Evolutionary conservation across 1,284 basidiomycete genomes (phyloP).

Genomic region (Rhodotorula sp.): DNA sequence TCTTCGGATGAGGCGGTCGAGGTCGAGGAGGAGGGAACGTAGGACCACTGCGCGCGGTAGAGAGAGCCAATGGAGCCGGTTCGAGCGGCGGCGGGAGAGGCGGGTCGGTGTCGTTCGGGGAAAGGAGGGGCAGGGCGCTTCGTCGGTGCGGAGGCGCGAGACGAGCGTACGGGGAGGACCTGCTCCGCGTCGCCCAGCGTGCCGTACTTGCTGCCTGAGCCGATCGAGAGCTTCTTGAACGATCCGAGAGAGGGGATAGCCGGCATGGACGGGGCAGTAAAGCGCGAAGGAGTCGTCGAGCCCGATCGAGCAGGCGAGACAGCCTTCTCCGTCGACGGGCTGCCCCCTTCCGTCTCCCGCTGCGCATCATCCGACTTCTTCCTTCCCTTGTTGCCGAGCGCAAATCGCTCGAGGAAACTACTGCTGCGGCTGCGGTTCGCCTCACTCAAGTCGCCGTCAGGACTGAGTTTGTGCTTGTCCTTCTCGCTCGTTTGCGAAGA

Average conservation of each 20-base stretch:
- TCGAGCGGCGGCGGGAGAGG: not conserved
- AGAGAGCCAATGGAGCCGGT: not conserved
- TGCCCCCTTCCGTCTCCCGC: not conserved
- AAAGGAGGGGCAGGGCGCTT: not conserved
- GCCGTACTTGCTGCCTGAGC: constrained; percentile 8
- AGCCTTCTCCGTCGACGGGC: not conserved
- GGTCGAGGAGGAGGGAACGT: constrained; percentile 1
- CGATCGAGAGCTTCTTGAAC: constrained; percentile 12
- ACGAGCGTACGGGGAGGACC: not conserved
- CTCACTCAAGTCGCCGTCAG: not conserved
- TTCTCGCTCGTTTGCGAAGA: constrained; percentile 1
- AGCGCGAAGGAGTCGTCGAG: not conserved
- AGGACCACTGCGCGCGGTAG: constrained; percentile 21
- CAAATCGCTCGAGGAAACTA: constrained; percentile 28
- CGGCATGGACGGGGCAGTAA: constrained; percentile 8
- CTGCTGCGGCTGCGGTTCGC: constrained; percentile 27
- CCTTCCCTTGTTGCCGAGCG: constrained; percentile 10
- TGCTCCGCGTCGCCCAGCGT: constrained; percentile 1
- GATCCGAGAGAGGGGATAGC: constrained; percentile 17
- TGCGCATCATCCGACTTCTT: not conserved
- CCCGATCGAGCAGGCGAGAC: not conserved
- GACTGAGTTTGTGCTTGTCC: not conserved
- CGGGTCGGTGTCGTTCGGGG: not conserved
- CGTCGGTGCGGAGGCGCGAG: constrained; percentile 17
- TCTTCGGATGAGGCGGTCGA: not conserved